Percentiles rank a stretch among this genome's conserved stretches.
phyloP scores from a whole-genome alignment of 176 grass and related monocot genomes.

The Tillandsia leiboldiana region DNA sequence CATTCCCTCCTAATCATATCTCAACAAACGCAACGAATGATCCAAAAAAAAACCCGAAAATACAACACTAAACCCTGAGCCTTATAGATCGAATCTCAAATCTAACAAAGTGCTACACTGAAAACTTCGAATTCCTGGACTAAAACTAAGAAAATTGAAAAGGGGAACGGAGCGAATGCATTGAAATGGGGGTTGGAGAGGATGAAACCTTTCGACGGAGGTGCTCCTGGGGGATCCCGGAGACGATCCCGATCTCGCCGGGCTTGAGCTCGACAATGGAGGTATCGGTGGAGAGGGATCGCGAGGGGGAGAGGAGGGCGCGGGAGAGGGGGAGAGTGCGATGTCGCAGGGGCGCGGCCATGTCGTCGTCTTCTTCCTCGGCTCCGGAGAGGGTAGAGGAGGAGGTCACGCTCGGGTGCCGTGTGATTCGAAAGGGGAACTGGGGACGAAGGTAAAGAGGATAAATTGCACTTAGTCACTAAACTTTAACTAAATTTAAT shows the following conservation, averaged over 20 bases:
- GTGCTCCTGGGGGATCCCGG: slow-evolving; percentile 81
- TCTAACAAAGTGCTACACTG: background rate
- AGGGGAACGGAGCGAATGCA: background rate
- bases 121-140: background rate
- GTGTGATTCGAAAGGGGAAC: background rate
- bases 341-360: slow-evolving; percentile 66
- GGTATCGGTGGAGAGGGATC: slow-evolving; percentile 58
- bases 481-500: too few species aligned
- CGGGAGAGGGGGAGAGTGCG: slow-evolving; percentile 41
- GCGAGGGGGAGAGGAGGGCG: slow-evolving; percentile 19
- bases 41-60: background rate
- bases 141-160: background rate
- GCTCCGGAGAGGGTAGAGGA: background rate
- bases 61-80: background rate
- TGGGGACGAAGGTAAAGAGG: background rate
- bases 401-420: background rate
- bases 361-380: slow-evolving; percentile 6
- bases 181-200: background rate
- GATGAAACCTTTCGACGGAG: slow-evolving; percentile 51
- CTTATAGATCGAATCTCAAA: background rate
- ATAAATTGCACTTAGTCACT: too few species aligned
- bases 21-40: too few species aligned
- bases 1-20: too few species aligned
- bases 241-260: slow-evolving; percentile 85
- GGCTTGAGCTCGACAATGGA: slow-evolving; percentile 72